phyloP scores from a whole-genome alignment of 2,329 filamentous ascomycete genomes.

The Leptodontidium sp. region DNA sequence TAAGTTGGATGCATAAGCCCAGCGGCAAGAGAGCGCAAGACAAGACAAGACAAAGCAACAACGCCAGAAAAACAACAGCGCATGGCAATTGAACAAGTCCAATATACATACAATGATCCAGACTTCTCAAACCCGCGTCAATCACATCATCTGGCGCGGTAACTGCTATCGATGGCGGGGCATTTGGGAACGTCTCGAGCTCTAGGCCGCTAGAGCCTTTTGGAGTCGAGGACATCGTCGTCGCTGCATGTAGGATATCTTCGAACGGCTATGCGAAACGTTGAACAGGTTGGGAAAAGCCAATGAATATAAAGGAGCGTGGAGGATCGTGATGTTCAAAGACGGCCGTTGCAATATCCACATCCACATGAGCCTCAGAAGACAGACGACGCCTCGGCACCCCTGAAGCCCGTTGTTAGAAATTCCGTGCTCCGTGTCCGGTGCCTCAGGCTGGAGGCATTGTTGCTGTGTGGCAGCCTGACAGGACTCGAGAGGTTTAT shows the following conservation, averaged over 20 bases:
- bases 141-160: slow-evolving; percentile 48
- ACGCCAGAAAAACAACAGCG: background rate
- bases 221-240: slow-evolving; percentile 47
- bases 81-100: background rate
- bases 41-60: background rate
- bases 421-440: background rate
- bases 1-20: background rate
- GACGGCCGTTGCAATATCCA: background rate
- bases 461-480: background rate
- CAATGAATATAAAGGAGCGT: slow-evolving; percentile 38
- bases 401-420: slow-evolving; percentile 3
- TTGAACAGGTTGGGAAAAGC: slow-evolving; percentile 5
- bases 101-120: slow-evolving; percentile 72
- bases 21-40: background rate
- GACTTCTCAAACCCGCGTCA: slow-evolving; percentile 81
- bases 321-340: background rate
- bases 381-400: background rate
- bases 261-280: slow-evolving; percentile 7
- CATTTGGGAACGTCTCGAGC: slow-evolving; percentile 44
- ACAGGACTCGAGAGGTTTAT: background rate
- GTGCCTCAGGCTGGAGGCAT: background rate
- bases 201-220: slow-evolving; percentile 45
- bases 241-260: slow-evolving; percentile 41
- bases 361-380: background rate
- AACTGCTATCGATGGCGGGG: slow-evolving; percentile 44